A percentile compares a stretch with the other conserved stretches of the same genome.
phyloP scores from a whole-genome alignment of 2,329 filamentous ascomycete species.

The Stromatinia cepivora region DNA sequence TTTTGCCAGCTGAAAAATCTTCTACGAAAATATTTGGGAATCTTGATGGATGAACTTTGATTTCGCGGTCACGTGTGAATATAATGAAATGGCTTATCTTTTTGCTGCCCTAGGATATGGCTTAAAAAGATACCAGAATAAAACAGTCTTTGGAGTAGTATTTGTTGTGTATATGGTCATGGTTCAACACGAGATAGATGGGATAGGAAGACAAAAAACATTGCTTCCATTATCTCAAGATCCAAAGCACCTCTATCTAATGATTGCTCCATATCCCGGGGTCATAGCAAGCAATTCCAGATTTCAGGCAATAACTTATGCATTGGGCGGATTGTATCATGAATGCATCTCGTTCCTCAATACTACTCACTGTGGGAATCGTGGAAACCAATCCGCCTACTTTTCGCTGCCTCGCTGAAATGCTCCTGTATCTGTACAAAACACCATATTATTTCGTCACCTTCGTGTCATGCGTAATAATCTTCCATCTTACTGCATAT shows the following conservation, averaged over 20 bases:
- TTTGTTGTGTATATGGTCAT: background rate
- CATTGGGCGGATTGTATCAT: background rate
- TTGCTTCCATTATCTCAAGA: conserved; percentile 2
- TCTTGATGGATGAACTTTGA: background rate
- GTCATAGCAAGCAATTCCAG: background rate
- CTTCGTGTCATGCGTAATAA: conserved; percentile 12
- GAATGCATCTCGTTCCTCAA: conserved; percentile 14
- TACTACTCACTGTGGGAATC: conserved; percentile 23
- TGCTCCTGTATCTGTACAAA: conserved; percentile 23
- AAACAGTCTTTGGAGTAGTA: background rate
- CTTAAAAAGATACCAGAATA: background rate
- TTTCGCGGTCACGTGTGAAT: background rate
- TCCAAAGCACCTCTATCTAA: conserved; percentile 2
- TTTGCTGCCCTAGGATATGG: background rate
- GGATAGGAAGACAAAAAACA: background rate
- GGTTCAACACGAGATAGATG: background rate
- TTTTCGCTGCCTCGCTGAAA: conserved; percentile 22
- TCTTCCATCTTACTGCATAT: conserved; percentile 44
- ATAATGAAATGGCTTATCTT: background rate
- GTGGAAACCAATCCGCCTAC: conserved; percentile 21
- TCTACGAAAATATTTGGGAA: background rate
- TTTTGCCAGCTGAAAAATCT: background rate
- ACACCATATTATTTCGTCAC: conserved; percentile 17
- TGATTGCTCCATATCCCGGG: background rate
- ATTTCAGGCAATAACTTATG: conserved; percentile 1